Evolutionary conservation across 148 eudicot genomes (phyloP).

Genomic region (Dysphania ambrosioides): DNA sequence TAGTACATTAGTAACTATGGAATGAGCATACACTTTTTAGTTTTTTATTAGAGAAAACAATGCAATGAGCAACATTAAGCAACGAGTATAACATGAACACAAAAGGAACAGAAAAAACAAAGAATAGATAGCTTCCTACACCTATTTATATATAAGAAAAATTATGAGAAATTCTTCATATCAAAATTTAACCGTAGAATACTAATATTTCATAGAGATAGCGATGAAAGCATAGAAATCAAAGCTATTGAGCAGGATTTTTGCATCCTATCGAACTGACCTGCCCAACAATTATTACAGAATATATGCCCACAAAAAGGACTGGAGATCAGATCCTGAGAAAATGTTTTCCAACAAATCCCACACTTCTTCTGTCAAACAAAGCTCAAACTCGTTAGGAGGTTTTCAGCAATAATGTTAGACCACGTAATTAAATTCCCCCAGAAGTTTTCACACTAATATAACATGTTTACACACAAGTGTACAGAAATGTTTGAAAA

Average conservation of each 20-base stretch:
- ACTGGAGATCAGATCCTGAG: background rate
- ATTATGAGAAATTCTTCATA: background rate
- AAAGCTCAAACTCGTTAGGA: conserved; percentile 10
- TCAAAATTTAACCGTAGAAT: background rate
- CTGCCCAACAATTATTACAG: conserved; percentile 21
- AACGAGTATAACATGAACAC: background rate
- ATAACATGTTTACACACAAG: background rate
- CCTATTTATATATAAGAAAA: background rate
- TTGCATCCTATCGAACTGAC: conserved; percentile 15
- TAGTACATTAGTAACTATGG: too few species aligned
- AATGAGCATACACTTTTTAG: background rate
- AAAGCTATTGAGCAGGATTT: background rate
- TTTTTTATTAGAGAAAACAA: background rate
- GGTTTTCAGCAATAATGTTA: background rate
- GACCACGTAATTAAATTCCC: background rate
- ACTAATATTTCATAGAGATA: too few species aligned
- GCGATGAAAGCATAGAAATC: background rate
- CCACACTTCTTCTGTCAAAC: conserved; percentile 19
- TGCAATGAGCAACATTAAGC: background rate
- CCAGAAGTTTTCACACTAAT: background rate
- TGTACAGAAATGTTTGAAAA: background rate
- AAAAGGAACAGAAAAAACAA: background rate
- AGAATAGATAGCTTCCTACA: background rate
- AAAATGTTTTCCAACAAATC: conserved; percentile 9
- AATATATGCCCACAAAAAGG: conserved; percentile 22